phyloP scores from a whole-genome alignment of 1,284 basidiomycete genomes.

The Malassezia globosa region DNA sequence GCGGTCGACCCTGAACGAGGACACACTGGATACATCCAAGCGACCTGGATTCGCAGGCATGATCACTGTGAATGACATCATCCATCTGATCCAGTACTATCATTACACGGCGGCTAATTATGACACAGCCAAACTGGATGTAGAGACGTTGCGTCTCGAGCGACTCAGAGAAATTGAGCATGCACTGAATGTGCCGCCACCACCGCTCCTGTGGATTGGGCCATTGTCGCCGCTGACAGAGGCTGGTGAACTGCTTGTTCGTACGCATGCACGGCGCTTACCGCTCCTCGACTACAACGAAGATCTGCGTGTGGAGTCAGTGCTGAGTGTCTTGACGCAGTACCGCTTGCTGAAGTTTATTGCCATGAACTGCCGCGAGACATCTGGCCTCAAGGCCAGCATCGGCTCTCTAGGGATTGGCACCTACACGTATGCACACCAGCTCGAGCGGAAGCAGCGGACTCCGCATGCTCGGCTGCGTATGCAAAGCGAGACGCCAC shows the following conservation, averaged over 20 bases:
- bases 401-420: constrained; percentile 83
- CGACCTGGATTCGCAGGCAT: constrained; percentile 43
- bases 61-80: constrained; percentile 46
- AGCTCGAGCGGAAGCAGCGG: constrained; percentile 4
- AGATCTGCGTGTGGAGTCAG: constrained; percentile 86
- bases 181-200: constrained; percentile 77
- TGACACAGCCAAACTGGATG: constrained; percentile 76
- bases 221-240: constrained; percentile 75
- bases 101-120: constrained; percentile 51
- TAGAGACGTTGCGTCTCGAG: constrained; percentile 85
- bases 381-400: constrained; percentile 54
- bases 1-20: constrained; percentile 34
- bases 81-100: constrained; percentile 45
- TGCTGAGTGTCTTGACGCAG: constrained; percentile 90
- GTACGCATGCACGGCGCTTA: constrained; percentile 86
- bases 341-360: constrained; percentile 98
- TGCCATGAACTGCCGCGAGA: constrained; percentile 63
- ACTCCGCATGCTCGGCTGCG: constrained; percentile 5
- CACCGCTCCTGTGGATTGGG: constrained; percentile 78
- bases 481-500: neutral
- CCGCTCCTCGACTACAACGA: constrained; percentile 87
- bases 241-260: constrained; percentile 77
- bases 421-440: constrained; percentile 59
- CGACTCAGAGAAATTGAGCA: constrained; percentile 67
- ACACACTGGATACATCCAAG: neutral